Base-by-base conservation (phyloP, 768 basidiomycete species). In the Amyloporia xantha region DNA sequence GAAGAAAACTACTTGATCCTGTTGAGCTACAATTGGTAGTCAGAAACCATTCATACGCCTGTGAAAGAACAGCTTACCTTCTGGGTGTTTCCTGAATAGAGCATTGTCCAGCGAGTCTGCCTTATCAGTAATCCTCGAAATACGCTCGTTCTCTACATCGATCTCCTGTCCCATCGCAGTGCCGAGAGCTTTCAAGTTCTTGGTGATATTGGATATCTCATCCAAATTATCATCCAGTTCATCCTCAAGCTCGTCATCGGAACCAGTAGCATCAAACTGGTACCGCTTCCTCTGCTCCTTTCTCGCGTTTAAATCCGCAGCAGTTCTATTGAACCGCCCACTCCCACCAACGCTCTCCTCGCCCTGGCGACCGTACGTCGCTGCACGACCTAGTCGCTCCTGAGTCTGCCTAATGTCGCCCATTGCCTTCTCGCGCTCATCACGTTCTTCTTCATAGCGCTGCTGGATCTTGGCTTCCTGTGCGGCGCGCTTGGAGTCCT, bases 201-300 rank as follows among this genome's bases (percentile, higher is more conserved):
- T 87, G 2, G 88, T 80, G 44, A 85, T 78, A 44, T 82, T 82
- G 28, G 78, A 70, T 50, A 95, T 86, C 66, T 95, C 92, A 62
- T 89, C 82, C 21, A 99, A 70, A 64, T 98, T 97, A 54, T 77
- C 81, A 59, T 97, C 95, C 30, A 99, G 60, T 67, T 98, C 93
- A 58, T 97, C 86, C 69, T 99, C 95, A 1, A 95, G 56, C 67
- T 94, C 92, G 57, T 98, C 93, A 60, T 99, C 95, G 5, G 86
- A 90, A 2, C 77, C 90, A 30, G 81, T 86, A 23, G 82, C 81
- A 57, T 99, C 95, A 60, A 97, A 96, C 67, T 97, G 92, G 64
- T 80, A 98, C 28, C 88, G 79, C 59, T 83, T 79, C 57, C 89
- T 74, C 58, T 84, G 84, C 48, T 84, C 87, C 66, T 83, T 81